Evolutionary conservation across 371 early-diverging fungal species (phyloP).

Genomic region (Conidiobolus incongruus): DNA sequence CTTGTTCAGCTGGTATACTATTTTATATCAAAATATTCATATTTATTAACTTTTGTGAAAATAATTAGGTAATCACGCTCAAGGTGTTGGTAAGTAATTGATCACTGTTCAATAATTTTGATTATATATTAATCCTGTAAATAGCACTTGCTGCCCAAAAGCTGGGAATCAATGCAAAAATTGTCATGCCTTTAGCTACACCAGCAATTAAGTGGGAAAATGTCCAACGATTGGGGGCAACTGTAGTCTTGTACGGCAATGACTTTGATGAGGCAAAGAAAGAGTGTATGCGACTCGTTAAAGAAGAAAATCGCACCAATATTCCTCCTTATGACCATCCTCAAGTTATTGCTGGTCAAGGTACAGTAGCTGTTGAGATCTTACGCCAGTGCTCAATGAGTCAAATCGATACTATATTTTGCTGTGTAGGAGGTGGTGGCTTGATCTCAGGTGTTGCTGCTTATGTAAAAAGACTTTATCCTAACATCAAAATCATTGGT

Average conservation of each 20-base stretch:
- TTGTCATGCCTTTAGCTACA: slow-evolving; percentile 77
- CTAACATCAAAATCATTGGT: slow-evolving; percentile 65
- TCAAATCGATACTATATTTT: slow-evolving; percentile 67
- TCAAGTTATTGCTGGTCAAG: slow-evolving; percentile 94
- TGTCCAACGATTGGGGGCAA: slow-evolving; percentile 75
- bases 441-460: slow-evolving; percentile 74
- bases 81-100: slow-evolving; percentile 34
- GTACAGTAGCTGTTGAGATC: slow-evolving; percentile 86
- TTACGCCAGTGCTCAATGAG: slow-evolving; percentile 40
- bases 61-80: slow-evolving; percentile 67
- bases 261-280: slow-evolving; percentile 87
- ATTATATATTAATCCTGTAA: slow-evolving; percentile 4
- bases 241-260: slow-evolving; percentile 63
- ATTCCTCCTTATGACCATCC: slow-evolving; percentile 96
- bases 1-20: slow-evolving; percentile 67
- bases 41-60: no score
- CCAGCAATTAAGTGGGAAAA: slow-evolving; percentile 67
- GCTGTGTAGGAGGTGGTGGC: slow-evolving; percentile 90
- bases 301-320: slow-evolving; percentile 48
- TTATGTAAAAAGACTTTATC: slow-evolving; percentile 73
- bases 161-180: slow-evolving; percentile 77
- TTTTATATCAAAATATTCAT: no score
- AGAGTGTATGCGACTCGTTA: slow-evolving; percentile 47
- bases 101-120: not conserved
- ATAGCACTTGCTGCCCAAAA: slow-evolving; percentile 73